Percentiles rank a stretch among this genome's conserved stretches.
phyloP scores from a whole-genome alignment of 495 filamentous ascomycete genomes.

The Neurospora sp. region DNA sequence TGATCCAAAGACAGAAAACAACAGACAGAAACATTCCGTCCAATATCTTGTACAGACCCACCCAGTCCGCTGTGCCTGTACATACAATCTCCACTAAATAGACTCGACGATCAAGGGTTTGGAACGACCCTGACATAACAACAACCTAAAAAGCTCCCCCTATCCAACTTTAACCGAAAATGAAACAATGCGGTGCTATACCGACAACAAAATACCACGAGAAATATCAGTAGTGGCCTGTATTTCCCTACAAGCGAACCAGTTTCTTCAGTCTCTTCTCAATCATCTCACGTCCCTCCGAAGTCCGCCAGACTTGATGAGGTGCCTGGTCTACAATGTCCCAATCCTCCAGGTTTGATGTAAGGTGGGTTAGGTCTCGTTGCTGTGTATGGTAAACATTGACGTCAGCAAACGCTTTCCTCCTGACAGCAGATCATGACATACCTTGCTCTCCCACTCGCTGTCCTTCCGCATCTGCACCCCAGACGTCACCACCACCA shows the following conservation, averaged over 20 bases:
- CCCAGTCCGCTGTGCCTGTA: background rate
- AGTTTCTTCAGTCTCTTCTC: constrained; percentile 41
- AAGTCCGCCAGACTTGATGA: constrained; percentile 73
- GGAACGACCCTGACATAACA: background rate
- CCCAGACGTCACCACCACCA: constrained; percentile 78
- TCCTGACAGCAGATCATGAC: background rate
- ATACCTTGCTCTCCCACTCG: constrained; percentile 58
- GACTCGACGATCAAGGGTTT: background rate
- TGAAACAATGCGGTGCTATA: background rate
- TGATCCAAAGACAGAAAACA: background rate
- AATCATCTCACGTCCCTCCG: constrained; percentile 56
- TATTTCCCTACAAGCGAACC: constrained; percentile 23
- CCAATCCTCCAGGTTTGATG: constrained; percentile 67
- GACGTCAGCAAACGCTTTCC: background rate
- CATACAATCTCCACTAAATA: background rate
- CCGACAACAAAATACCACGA: background rate
- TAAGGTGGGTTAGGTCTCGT: constrained; percentile 69
- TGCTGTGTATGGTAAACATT: constrained; percentile 44
- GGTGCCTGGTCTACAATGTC: constrained; percentile 77
- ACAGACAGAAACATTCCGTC: background rate
- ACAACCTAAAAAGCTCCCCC: background rate
- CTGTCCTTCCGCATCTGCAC: constrained; percentile 40
- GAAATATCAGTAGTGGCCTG: background rate
- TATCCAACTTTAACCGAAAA: background rate
- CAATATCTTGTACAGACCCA: background rate